phyloP scores from a whole-genome alignment of 169 alveolate genomes.

The Perkinsus chesapeaki region DNA sequence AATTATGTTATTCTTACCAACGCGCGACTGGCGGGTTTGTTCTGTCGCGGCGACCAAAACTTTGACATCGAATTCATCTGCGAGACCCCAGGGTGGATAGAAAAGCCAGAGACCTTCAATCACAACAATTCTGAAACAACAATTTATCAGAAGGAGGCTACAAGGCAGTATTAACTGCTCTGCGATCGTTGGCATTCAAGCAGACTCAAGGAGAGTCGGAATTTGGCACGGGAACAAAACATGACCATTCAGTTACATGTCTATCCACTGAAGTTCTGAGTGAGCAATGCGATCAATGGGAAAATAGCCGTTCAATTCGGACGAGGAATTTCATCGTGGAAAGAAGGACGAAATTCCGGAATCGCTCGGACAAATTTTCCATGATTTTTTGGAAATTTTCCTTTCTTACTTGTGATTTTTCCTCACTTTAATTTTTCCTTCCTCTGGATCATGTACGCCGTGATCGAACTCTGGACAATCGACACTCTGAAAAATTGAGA shows the following conservation, averaged over 20 bases:
- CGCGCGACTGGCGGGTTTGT: not conserved
- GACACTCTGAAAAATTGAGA: not conserved
- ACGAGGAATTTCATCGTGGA: too few species aligned
- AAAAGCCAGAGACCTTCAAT: not conserved
- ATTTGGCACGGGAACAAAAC: too few species aligned
- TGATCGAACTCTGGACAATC: not conserved
- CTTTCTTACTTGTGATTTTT: not conserved
- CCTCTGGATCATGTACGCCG: not conserved
- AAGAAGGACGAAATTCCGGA: too few species aligned
- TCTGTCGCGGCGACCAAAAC: not conserved
- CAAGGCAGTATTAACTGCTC: too few species aligned
- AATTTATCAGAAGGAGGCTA: not conserved
- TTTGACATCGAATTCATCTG: not conserved
- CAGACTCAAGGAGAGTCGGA: too few species aligned
- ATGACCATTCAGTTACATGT: too few species aligned
- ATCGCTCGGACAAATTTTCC: too few species aligned
- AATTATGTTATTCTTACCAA: not conserved
- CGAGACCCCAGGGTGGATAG: not conserved
- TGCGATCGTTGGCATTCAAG: too few species aligned
- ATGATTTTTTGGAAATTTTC: too few species aligned
- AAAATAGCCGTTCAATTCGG: too few species aligned
- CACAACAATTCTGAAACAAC: not conserved
- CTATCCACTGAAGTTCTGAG: too few species aligned
- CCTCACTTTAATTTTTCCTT: not conserved
- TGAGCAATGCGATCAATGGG: too few species aligned